Base-by-base conservation (phyloP, 306 rosid genomes). In the Malus asiatica region DNA sequence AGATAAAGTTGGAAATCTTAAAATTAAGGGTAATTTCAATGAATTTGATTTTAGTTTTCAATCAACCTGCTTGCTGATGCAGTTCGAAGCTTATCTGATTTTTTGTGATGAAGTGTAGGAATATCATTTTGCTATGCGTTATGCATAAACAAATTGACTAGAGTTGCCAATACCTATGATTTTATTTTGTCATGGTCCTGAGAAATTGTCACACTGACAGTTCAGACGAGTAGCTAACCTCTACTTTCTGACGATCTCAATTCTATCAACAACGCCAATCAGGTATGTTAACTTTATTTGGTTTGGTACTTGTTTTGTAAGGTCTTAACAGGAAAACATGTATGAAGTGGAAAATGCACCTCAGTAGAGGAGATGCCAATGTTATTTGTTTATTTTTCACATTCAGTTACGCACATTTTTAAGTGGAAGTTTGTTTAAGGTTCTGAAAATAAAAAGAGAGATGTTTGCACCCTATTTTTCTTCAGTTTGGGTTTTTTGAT, bases 151-250 rank as follows among this genome's bases (percentile, higher is more conserved):
- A 74, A 32, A 29, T 64, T 61, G 77, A 62, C 69, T 53, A 51
- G 65, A 15, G 55, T 13, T 57, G 72, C 48, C 68, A 68, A 44
- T 23, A 53, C 76, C 73, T 48, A 27, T 80, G 66, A 35, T 66
- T 81, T 78, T 82, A 8, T 51, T 64, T 76, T 67, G 38, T 11
- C 70, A 64, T 81, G 77, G 74, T 82, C 71, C 87, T 87, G 83
- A 83, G 84, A 76, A 89, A 70, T 76, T 84, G 55, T 78, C 16
- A 51, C 55, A 51, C 63, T 85, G 90, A 77, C 97, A 95, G 98
- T 95, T 95, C 90, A 90, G 98, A 65, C 95, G 98, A 85, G 98
- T 95, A 84, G 98, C 98, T 74, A 95, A 95, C 80, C 92, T 92
- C 76, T 95, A 95, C 88, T 95, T 95, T 77, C 98, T 95, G 79